Evolutionary conservation across 495 filamentous ascomycete genomes (phyloP).

Genomic region (Aspergillus indologenus): DNA sequence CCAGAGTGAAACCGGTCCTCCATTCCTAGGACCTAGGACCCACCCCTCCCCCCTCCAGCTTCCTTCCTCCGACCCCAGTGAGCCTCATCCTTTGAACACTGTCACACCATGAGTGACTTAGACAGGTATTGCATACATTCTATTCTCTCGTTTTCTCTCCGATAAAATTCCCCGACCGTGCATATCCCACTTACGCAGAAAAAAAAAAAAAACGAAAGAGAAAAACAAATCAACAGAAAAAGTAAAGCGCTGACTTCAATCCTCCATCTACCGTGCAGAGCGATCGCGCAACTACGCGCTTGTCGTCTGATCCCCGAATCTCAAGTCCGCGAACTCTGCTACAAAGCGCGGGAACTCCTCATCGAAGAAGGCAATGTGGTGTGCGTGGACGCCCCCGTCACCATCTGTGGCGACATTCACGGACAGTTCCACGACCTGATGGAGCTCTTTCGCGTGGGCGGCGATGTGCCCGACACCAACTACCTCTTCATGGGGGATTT

Average conservation of each 20-base stretch:
- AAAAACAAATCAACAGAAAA: neutral
- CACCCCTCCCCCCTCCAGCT: constrained; percentile 15
- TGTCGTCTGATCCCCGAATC: constrained; percentile 95
- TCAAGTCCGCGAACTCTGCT: constrained; percentile 93
- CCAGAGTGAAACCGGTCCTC: constrained; percentile 3
- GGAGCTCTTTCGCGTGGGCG: constrained; percentile 96
- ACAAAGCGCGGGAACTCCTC: constrained; percentile 93
- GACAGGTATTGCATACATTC: constrained; percentile 58
- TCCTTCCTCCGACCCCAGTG: constrained; percentile 8
- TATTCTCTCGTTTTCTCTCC: neutral
- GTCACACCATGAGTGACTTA: constrained; percentile 75
- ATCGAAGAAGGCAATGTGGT: constrained; percentile 99
- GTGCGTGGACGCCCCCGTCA: constrained; percentile 91
- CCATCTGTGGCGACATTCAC: constrained; percentile 98
- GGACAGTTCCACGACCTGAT: constrained; percentile 98
- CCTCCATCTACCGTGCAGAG: constrained; percentile 51
- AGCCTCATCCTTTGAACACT: constrained; percentile 6
- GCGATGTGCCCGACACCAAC: constrained; percentile 94
- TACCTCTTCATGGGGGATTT: constrained; percentile 99
- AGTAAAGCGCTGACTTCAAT: constrained; percentile 17
- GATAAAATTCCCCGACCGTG: neutral
- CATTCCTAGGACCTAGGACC: constrained; percentile 17
- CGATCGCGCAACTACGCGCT: constrained; percentile 88
- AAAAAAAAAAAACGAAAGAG: neutral
- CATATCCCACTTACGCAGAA: neutral